Evolutionary conservation across 805 yeast genomes (phyloP), one percentile per base, ranked within the genome.

Genomic region (Candida verbasci): DNA sequence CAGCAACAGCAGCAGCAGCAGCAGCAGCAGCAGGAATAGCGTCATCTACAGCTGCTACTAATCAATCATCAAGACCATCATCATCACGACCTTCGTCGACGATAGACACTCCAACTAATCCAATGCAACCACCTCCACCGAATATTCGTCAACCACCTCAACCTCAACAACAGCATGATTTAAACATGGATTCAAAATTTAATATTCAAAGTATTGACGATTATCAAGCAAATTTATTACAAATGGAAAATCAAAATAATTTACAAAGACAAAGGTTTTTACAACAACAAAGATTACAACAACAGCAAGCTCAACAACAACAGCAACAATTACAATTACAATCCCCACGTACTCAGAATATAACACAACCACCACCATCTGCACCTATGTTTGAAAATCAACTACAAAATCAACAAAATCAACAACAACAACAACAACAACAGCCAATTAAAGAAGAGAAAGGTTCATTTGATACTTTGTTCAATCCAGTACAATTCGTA

Each of bases 161-260:
- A 24, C 32, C 17, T 27, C 39, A 27, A 16, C 37, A 33, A 29
- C n/a, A 4, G 17, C 9, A 12, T 23, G 17, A 18, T 16, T 3
- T 5, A 38, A 10, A 28, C 22, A 10, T 35, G 23, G 36, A 24
- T n/a, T 9, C 36, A 24, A 24, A 33, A 12, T 29, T 20, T 9
- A 41, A 31, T 25, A 38, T 35, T 12, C 49, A 50, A 30, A 47
- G 49, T 8, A 42, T 51, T 14, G 46, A 39, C 26, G 58, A 54
- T 15, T 51, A 52, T 38, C 57, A 54, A 38, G 35, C 43, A 35
- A 51, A 47, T 35, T 29, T 47, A 20, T 26, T 46, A 22, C 39
- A 40, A 35, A 42, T 47, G 52, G 50, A 47, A 17, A 44, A 46
- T 35, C 50, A 48, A 26, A 50, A 44, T 28, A 46, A 49, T 31